Conservation (phyloP, 306 rosid genomes). For the Cicer pinnatifidum region DNA sequence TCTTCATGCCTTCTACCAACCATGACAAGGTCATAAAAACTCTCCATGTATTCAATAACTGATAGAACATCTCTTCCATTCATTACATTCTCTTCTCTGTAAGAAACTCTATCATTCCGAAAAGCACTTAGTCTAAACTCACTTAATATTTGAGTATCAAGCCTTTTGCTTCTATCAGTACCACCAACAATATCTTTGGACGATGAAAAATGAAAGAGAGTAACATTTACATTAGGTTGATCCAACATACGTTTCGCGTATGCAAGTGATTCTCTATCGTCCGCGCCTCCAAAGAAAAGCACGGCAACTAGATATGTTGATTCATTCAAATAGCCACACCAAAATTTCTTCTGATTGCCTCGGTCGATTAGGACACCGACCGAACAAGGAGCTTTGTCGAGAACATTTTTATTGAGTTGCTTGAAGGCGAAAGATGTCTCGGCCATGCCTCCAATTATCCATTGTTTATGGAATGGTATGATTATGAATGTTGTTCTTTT, state of each 20-base stretch:
- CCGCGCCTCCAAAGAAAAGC: conserved; percentile 75
- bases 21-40: conserved; percentile 58
- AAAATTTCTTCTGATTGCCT: conserved; percentile 49
- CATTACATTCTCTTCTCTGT: conserved; percentile 43
- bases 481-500: conserved; percentile 63
- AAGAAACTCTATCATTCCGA: conserved; percentile 56
- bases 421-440: conserved; percentile 50
- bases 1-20: conserved; percentile 67
- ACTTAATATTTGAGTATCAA: conserved; percentile 57
- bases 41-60: conserved; percentile 50
- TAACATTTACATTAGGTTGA: conserved; percentile 51
- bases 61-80: conserved; percentile 48
- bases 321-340: conserved; percentile 34
- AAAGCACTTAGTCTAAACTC: conserved; percentile 62
- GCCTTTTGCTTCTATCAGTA: conserved; percentile 59
- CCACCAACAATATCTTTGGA: conserved; percentile 53
- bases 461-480: conserved; percentile 64
- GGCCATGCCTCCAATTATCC: conserved; percentile 45
- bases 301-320: conserved; percentile 51
- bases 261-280: conserved; percentile 70
- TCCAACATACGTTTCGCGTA: conserved; percentile 61
- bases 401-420: conserved; percentile 62
- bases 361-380: conserved; percentile 73
- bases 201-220: conserved; percentile 56
- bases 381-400: conserved; percentile 81